These are phyloP conservation scores for Botryococcus braunii DNA, from an alignment of 163 green algal genomes.

Conservation along the genomic window DNA sequence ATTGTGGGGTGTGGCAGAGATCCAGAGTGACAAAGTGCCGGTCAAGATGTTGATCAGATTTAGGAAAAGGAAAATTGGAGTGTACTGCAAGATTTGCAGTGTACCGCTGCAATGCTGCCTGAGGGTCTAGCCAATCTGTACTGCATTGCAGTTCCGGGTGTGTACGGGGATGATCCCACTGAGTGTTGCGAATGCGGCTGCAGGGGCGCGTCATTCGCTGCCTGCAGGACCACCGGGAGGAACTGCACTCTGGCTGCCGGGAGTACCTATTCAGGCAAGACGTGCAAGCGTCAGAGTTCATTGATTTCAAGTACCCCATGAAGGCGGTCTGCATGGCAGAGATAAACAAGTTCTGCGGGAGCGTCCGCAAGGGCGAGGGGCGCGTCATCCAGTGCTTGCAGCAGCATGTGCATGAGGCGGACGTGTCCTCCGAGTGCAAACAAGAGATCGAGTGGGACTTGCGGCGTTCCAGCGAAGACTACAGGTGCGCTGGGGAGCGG, in stretches of 20 bases:
- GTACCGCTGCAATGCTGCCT: no score
- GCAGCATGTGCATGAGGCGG: constrained; percentile 33
- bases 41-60: no score
- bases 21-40: no score
- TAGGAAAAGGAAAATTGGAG: no score
- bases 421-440: constrained; percentile 51
- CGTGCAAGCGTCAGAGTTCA: constrained; percentile 65
- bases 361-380: constrained; percentile 43
- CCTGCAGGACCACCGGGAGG: constrained; percentile 64
- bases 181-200: no score
- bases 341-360: constrained; percentile 49
- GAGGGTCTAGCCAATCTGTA: no score
- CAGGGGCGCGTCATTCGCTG: constrained; percentile 66
- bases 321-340: constrained; percentile 57
- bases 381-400: constrained; percentile 44
- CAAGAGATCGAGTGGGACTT: constrained; percentile 45
- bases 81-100: no score
- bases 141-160: no score
- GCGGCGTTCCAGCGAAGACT: constrained; percentile 25
- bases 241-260: constrained; percentile 53
- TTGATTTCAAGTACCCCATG: constrained; percentile 79
- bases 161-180: no score
- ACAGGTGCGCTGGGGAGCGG: constrained; percentile 7
- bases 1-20: no score
- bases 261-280: constrained; percentile 80